Evolutionary conservation across 2,329 filamentous ascomycete species (phyloP), one percentile per base, ranked within the genome.

Genomic region (Stachybotrys elegans): DNA sequence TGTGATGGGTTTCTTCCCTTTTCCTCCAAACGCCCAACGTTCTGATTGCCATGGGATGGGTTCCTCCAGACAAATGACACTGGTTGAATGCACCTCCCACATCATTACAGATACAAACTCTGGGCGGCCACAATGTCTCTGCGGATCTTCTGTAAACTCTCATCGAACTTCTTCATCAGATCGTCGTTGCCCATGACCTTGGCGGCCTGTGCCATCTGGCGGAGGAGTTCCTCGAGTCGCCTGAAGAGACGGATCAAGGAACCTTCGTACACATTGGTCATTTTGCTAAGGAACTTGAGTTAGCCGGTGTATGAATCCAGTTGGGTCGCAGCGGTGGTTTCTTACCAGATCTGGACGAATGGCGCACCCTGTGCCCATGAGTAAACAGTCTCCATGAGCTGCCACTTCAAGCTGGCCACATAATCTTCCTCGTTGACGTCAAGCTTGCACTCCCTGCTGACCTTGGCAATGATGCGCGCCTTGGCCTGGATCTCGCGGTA

Each of bases 171-270:
- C 61, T 84, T 79, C 59, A 91, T 86, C 45, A 98, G 73, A 58
- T 97, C 93, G 48, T 95, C 89, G 62, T 87, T 96, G 57, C 93
- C 93, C 93, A 98, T 98, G 50, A 96, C 92, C 71, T 96, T 97
- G 52, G 88, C 81, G 20, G 92, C 93, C 69, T 97, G 88, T 14
- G 86, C 92, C 79, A 97, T 95, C 67, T 98, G 93, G 53, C 93
- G 81, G 27, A 98, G 74, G 46, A 96, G 75, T 69, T 98, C 93
- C 67, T 98, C 93, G 23, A 98, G 75, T 17, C 93, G 87, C 43
- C 93, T 86, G 81, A 98, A 98, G 31, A 96, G 82, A 40, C 93
- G 89, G 56, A 98, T 97, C 48, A 98, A 73, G 46, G 89, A 96
- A 48, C 93, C 93, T 71, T 98, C 93, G 67, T 96, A 98, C 22